Conservation (phyloP, 2,329 filamentous ascomycete species). For the Stromatinia cepivora region DNA sequence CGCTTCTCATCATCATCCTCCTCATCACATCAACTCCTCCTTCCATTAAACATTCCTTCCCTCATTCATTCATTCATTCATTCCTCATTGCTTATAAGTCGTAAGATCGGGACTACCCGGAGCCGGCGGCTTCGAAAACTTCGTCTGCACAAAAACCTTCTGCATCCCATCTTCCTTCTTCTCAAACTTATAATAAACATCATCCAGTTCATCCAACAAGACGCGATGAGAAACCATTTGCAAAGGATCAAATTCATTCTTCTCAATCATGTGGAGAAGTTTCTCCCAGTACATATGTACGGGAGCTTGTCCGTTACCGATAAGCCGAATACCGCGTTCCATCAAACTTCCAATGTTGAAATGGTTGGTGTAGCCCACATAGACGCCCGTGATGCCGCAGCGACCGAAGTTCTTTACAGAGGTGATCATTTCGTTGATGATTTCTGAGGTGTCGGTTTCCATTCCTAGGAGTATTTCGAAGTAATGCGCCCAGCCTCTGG, state of each 20-base stretch:
- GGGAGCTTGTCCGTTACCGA: constrained; percentile 65
- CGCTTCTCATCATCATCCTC: neutral
- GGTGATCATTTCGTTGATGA: constrained; percentile 77
- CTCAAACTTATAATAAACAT: constrained; percentile 63
- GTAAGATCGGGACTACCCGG: constrained; percentile 47
- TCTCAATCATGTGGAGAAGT: constrained; percentile 66
- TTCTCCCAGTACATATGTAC: constrained; percentile 84
- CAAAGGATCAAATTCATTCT: constrained; percentile 68
- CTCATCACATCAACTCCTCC: neutral
- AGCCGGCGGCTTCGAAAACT: constrained; percentile 53
- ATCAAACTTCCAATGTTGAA: constrained; percentile 62
- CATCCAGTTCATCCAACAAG: constrained; percentile 69
- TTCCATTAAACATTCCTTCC: neutral
- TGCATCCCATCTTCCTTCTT: constrained; percentile 68
- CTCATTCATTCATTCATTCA: neutral
- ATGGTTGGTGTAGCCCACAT: constrained; percentile 52
- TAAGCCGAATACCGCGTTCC: constrained; percentile 82
- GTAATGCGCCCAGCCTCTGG: constrained; percentile 62
- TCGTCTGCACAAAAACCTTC: constrained; percentile 70
- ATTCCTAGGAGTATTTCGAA: constrained; percentile 61
- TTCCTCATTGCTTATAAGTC: constrained; percentile 2
- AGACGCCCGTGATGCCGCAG: constrained; percentile 73
- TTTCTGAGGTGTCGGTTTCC: constrained; percentile 83
- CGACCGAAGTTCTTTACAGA: constrained; percentile 71
- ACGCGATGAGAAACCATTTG: constrained; percentile 82